These are phyloP conservation scores for Spergularia azorica DNA, from an alignment of 179 eudicot species.

Conservation along the genomic window DNA sequence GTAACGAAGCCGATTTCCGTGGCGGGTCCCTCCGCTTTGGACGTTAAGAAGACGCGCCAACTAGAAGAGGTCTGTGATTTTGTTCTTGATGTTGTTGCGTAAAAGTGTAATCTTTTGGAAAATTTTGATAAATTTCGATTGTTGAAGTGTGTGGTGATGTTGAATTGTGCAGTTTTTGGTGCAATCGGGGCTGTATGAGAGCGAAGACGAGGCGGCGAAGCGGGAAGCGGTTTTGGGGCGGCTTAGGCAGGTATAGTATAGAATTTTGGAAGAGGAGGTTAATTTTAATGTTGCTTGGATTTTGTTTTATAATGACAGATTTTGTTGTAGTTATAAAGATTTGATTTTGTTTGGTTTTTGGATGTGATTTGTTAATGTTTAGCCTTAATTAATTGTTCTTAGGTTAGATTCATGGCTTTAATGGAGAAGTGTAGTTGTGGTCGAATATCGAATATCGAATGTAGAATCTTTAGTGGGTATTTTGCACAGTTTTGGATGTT, in stretches of 20 bases:
- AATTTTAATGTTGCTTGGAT: neutral
- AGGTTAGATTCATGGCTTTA: neutral
- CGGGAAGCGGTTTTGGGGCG: conserved; percentile 68
- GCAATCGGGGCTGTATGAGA: conserved; percentile 65
- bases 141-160: conserved; percentile 7
- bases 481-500: too few relatives aligned
- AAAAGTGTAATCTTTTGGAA: neutral
- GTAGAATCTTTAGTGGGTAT: neutral
- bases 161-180: conserved; percentile 57
- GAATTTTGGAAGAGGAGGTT: neutral
- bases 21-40: conserved; percentile 62
- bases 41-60: conserved; percentile 48
- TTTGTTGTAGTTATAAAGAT: neutral
- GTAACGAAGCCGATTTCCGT: conserved; percentile 67
- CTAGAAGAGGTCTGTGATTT: conserved; percentile 58
- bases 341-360: neutral
- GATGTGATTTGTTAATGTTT: neutral
- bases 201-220: conserved; percentile 58
- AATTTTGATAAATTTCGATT: conserved; percentile 5
- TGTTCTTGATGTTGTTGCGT: neutral
- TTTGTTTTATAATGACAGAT: neutral
- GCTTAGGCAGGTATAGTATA: conserved; percentile 54
- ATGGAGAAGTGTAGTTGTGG: neutral
- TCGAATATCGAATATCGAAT: neutral
- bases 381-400: too few relatives aligned